Conservation (phyloP, 164 flowering plant species). For the Vitis rupestris region DNA sequence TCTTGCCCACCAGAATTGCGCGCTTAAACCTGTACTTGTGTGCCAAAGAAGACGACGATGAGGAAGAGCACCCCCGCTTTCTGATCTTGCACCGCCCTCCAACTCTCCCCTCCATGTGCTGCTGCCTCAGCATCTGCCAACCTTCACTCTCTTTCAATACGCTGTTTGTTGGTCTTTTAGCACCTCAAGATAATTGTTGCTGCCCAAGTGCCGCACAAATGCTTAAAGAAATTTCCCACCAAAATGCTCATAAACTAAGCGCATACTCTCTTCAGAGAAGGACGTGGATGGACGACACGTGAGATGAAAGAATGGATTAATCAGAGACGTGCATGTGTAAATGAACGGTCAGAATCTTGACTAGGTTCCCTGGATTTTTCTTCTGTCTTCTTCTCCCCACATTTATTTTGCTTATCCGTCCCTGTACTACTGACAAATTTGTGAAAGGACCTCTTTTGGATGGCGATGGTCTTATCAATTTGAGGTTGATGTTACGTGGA, state of each 20-base stretch:
- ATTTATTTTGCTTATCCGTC: too few relatives aligned
- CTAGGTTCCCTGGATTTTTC: conserved; percentile 20
- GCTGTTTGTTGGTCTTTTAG: too few relatives aligned
- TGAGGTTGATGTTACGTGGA: too few relatives aligned
- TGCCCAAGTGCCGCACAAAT: background rate
- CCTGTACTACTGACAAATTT: too few relatives aligned
- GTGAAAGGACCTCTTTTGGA: too few relatives aligned
- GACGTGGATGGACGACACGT: conserved; percentile 21
- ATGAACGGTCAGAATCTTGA: conserved; percentile 22
- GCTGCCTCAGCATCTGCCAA: conserved; percentile 18
- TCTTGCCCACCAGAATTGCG: conserved; percentile 45
- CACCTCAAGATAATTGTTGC: too few relatives aligned
- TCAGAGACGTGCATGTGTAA: conserved; percentile 28
- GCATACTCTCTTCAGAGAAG: background rate
- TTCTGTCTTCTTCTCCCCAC: background rate
- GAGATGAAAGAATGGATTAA: conserved; percentile 9
- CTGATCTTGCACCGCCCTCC: conserved; percentile 40
- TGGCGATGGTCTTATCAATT: too few relatives aligned
- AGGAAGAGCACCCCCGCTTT: conserved; percentile 54
- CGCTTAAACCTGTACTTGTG: conserved; percentile 42
- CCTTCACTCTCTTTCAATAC: too few relatives aligned
- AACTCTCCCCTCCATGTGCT: conserved; percentile 13
- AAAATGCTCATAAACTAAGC: too few relatives aligned
- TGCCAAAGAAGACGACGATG: conserved; percentile 49
- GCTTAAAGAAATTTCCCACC: background rate